These are phyloP conservation scores for Kwoniella shivajii DNA, from an alignment of 1,284 basidiomycete species.

Conservation along the genomic window DNA sequence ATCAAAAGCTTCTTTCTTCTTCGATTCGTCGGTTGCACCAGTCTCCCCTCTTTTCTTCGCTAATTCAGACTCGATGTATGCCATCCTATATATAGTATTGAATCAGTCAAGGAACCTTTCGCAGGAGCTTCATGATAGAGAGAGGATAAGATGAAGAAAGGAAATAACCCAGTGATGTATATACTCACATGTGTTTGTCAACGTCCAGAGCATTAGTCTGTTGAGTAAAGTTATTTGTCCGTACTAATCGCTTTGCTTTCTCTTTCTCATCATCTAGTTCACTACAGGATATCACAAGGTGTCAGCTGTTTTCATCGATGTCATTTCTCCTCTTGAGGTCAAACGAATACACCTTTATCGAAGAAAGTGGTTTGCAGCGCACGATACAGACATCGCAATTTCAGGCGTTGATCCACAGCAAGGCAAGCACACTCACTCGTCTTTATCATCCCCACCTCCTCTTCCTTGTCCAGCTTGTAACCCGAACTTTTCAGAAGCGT, in stretches of 20 bases:
- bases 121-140: background rate
- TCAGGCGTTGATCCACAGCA: too few relatives aligned
- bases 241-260: conserved; percentile 68
- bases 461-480: conserved; percentile 44
- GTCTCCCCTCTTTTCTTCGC: conserved; percentile 68
- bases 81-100: conserved; percentile 71
- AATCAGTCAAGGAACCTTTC: too few relatives aligned
- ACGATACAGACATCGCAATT: too few relatives aligned
- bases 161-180: background rate
- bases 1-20: conserved; percentile 59
- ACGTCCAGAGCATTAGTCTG: conserved; percentile 95
- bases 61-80: conserved; percentile 92
- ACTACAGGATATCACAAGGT: background rate
- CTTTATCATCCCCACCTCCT: conserved; percentile 58
- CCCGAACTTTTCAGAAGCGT: conserved; percentile 58
- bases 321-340: too few relatives aligned
- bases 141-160: background rate
- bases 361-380: too few relatives aligned
- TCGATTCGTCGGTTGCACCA: conserved; percentile 50
- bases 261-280: conserved; percentile 63
- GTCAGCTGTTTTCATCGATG: too few relatives aligned
- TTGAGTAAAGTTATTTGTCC: conserved; percentile 91
- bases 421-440: conserved; percentile 66
- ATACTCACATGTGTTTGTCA: conserved; percentile 90
- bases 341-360: too few relatives aligned